Percentiles rank a stretch among this genome's conserved stretches.
phyloP scores from a whole-genome alignment of 495 filamentous ascomycete genomes.

The Hyaloscypha bicolor region DNA sequence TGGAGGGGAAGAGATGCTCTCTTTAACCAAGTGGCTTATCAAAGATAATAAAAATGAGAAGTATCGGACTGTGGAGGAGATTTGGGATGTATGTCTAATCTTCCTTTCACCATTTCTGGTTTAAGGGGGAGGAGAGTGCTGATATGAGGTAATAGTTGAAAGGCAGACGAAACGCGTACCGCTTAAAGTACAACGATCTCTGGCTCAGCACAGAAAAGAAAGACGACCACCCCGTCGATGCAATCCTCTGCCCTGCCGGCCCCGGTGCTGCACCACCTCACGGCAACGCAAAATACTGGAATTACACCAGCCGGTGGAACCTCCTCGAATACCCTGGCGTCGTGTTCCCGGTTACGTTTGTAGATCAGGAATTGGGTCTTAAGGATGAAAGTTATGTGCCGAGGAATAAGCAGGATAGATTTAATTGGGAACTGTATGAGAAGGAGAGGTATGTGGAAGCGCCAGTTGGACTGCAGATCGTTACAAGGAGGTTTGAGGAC shows the following conservation, averaged over 20 bases:
- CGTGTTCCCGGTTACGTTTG: conserved; percentile 45
- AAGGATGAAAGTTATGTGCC: conserved; percentile 13
- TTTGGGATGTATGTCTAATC: conserved; percentile 1
- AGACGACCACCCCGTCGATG: conserved; percentile 42
- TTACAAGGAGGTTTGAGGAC: conserved; percentile 47
- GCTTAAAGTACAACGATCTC: conserved; percentile 11
- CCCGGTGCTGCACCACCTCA: conserved; percentile 55
- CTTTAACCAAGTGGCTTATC: conserved; percentile 16
- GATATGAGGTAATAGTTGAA: conserved; percentile 2
- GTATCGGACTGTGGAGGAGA: conserved; percentile 12
- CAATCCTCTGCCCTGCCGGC: conserved; percentile 61
- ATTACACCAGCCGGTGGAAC: conserved; percentile 67
- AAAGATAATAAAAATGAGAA: conserved; percentile 18
- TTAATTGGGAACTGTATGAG: conserved; percentile 34
- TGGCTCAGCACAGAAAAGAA: conserved; percentile 6
- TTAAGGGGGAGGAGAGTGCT: too few species aligned
- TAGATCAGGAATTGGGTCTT: conserved; percentile 2
- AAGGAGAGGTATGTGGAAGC: conserved; percentile 50
- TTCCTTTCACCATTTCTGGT: not conserved
- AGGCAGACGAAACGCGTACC: conserved; percentile 11
- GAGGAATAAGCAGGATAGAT: conserved; percentile 15
- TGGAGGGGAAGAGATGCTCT: conserved; percentile 15
- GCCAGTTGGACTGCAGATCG: conserved; percentile 47
- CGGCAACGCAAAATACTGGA: conserved; percentile 58
- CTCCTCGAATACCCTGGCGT: conserved; percentile 60